phyloP scores from a whole-genome alignment of 768 basidiomycete genomes.

The Trametes maxima region DNA sequence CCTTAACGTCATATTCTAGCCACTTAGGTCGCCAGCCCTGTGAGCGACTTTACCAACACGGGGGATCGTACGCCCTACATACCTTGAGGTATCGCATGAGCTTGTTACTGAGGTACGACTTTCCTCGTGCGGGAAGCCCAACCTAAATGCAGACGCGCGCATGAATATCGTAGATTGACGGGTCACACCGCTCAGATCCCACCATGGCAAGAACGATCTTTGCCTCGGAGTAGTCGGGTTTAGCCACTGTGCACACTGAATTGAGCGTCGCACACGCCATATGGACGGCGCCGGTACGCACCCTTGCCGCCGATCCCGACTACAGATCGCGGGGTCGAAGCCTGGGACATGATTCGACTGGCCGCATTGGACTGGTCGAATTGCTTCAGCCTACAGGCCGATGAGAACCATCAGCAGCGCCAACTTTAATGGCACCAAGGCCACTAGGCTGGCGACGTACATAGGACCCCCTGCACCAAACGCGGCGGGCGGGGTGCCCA shows the following conservation, averaged over 20 bases:
- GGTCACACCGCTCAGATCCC: slow-evolving; percentile 16
- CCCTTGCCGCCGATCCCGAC: slow-evolving; percentile 91
- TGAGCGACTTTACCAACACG: not conserved
- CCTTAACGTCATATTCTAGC: slow-evolving; percentile 97
- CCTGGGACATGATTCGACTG: slow-evolving; percentile 70
- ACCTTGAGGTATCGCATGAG: slow-evolving; percentile 95
- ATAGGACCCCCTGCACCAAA: slow-evolving; percentile 81
- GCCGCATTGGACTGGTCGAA: slow-evolving; percentile 76
- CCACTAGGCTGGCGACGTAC: slow-evolving; percentile 36
- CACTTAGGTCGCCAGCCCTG: slow-evolving; percentile 54
- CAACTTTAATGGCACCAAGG: not conserved
- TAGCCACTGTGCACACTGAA: slow-evolving; percentile 61
- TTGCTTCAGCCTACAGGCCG: slow-evolving; percentile 61
- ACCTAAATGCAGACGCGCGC: slow-evolving; percentile 53
- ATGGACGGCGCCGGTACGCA: slow-evolving; percentile 33
- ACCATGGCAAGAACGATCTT: slow-evolving; percentile 99
- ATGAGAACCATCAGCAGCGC: not conserved
- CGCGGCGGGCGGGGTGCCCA: slow-evolving; percentile 44
- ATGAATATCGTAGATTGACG: not conserved
- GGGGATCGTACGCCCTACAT: not conserved
- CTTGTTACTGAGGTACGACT: slow-evolving; percentile 98
- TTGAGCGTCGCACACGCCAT: not conserved
- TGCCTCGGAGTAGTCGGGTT: slow-evolving; percentile 97
- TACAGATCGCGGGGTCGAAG: slow-evolving; percentile 78
- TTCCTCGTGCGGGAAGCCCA: slow-evolving; percentile 95